phyloP scores from a whole-genome alignment of 495 filamentous ascomycete genomes.

The Penicillium silybi region DNA sequence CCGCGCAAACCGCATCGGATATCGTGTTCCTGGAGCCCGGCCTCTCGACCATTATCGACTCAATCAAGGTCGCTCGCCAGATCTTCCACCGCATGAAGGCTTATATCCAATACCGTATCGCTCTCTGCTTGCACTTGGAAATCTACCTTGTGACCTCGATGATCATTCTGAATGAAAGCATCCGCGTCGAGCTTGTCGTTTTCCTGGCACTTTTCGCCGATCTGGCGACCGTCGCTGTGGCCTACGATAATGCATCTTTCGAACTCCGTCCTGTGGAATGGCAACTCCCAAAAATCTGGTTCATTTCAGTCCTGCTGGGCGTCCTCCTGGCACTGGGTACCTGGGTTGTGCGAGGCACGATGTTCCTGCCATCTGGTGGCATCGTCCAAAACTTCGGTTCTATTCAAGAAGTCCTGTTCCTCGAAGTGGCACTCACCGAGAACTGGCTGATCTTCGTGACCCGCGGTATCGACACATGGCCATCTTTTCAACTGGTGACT shows the following conservation, averaged over 20 bases:
- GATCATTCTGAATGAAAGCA: conserved; percentile 70
- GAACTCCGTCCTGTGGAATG: conserved; percentile 69
- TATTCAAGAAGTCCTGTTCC: conserved; percentile 67
- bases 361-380: conserved; percentile 64
- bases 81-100: conserved; percentile 80
- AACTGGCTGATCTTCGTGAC: conserved; percentile 79
- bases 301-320: conserved; percentile 63
- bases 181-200: conserved; percentile 62
- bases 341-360: conserved; percentile 62
- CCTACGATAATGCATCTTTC: conserved; percentile 69
- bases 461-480: conserved; percentile 61
- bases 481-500: conserved; percentile 61
- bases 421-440: conserved; percentile 68
- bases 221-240: conserved; percentile 69
- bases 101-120: conserved; percentile 75
- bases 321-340: conserved; percentile 62
- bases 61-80: conserved; percentile 70
- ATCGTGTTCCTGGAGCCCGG: conserved; percentile 74
- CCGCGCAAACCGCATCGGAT: conserved; percentile 69
- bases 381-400: conserved; percentile 67
- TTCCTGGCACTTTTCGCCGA: conserved; percentile 73
- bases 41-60: conserved; percentile 69
- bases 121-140: conserved; percentile 68
- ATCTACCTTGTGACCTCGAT: conserved; percentile 70
- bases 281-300: conserved; percentile 75